Conservation (phyloP, 495 filamentous ascomycete species). For the Hypomontagnella submonticulosa region DNA sequence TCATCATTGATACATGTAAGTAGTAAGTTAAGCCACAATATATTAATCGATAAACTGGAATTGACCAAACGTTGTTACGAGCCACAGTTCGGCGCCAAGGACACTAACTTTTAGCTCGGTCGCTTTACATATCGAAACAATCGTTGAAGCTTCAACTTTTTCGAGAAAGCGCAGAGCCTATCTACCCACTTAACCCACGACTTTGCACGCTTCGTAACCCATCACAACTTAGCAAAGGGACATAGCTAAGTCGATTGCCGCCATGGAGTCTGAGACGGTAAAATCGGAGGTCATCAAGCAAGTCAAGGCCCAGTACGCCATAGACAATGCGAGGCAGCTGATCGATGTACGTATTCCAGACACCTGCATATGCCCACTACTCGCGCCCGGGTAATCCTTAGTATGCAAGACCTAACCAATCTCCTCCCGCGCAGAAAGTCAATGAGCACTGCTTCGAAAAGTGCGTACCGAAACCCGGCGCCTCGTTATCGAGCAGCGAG, state of each 20-base stretch:
- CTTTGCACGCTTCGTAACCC: not conserved
- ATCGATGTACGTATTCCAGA: constrained; percentile 69
- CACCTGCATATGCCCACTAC: constrained; percentile 1
- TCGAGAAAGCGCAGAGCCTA: constrained; percentile 11
- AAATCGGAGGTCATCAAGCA: constrained; percentile 79
- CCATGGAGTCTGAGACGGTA: constrained; percentile 58
- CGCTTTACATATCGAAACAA: constrained; percentile 14
- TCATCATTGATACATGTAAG: too few species aligned
- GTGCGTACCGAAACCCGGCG: constrained; percentile 87
- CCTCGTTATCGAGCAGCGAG: constrained; percentile 78
- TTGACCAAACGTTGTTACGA: not conserved
- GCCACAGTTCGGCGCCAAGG: constrained; percentile 17
- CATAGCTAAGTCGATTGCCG: constrained; percentile 11
- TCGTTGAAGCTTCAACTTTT: constrained; percentile 38
- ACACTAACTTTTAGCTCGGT: constrained; percentile 1
- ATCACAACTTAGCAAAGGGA: not conserved
- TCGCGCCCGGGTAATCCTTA: not conserved
- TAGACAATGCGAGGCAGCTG: constrained; percentile 77
- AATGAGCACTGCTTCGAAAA: constrained; percentile 97
- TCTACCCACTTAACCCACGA: not conserved
- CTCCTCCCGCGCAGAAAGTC: constrained; percentile 73
- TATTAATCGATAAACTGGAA: too few species aligned
- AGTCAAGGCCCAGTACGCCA: constrained; percentile 76
- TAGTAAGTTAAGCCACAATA: too few species aligned
- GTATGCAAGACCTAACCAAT: constrained; percentile 11